Evolutionary conservation across 371 early-diverging fungal species (phyloP), one percentile per base, ranked within the genome.

Genomic region (Lichtheimia corymbifera): DNA sequence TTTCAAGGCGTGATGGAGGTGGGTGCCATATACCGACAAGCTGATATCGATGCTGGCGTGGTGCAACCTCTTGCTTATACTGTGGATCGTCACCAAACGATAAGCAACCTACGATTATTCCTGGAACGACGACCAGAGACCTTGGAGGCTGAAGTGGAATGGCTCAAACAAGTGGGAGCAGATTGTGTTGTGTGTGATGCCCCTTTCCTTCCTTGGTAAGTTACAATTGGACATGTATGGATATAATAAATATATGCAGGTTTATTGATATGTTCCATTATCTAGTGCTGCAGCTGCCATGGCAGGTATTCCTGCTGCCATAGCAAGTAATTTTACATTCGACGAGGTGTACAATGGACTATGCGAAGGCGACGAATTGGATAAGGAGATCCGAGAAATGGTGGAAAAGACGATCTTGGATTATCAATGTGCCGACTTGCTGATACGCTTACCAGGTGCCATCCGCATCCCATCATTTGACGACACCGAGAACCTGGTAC

Each of bases 261-360:
- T 35, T 58, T 24, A 47, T 62, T 40, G 53, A 41, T 50, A 24
- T 51, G 41, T 28, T 18, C 15, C 27, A 17, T 24, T 44, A 42
- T 62, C 35, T 59, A 86, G 87, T 63, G 84, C 83, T n/a, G 87
- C 87, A 25, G 87, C 87, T 30, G 66, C 66, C 14, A 71, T 66
- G 20, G 82, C 72, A 20, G 81, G 83, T 13, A 83, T 91, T 20
- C 90, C 89, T 2, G 81, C 88, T 9, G 79, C 84, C 25, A 72
- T 89, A 44, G 83, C 89, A n/a, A 87, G 89, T 30, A 92, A 92
- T 59, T 92, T 92, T 56, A 86, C 91, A 1, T 92, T 90, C 68
- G 92, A 92, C 44, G 86, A 88, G 62, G 88, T 92, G 0, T 89
- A 88, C 58, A 75, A 73, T 0, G 84, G 82, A 25, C 64, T 85